A percentile compares a stretch with the other conserved stretches of the same genome.
These are phyloP conservation scores for Bruguiera hainesii DNA, from an alignment of 441 rosid species.

Conservation along the genomic window DNA sequence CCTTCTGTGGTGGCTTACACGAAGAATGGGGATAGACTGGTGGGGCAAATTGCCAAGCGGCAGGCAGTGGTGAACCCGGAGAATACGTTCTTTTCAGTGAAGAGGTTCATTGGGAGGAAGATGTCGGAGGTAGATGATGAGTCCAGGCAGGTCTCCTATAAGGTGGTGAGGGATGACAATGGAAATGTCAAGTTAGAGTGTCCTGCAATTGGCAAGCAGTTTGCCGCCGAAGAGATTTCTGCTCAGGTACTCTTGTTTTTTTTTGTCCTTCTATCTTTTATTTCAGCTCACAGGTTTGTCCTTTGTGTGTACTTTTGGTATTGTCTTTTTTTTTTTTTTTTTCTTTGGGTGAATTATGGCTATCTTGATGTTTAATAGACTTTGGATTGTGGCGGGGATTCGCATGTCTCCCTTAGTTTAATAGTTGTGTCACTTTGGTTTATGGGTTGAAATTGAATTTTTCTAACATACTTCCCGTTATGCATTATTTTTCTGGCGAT, in stretches of 20 bases:
- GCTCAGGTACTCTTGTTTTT: slow-evolving; percentile 60
- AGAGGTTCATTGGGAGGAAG: slow-evolving; percentile 98
- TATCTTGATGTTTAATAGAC: no score
- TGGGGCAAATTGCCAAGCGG: slow-evolving; percentile 92
- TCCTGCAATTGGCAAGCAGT: slow-evolving; percentile 81
- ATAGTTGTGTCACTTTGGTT: no score
- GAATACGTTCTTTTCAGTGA: slow-evolving; percentile 89
- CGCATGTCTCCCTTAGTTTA: no score
- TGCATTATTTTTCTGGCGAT: no score
- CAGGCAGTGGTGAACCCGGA: slow-evolving; percentile 94
- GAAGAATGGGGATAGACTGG: slow-evolving; percentile 76
- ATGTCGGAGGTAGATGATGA: slow-evolving; percentile 94
- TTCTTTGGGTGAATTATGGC: no score
- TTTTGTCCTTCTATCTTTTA: no score
- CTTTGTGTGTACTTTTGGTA: no score
- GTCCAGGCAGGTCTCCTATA: slow-evolving; percentile 86
- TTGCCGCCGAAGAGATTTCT: slow-evolving; percentile 91
- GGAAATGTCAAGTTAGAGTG: slow-evolving; percentile 93
- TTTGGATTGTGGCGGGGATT: no score
- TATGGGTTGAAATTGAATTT: no score
- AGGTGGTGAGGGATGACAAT: slow-evolving; percentile 79
- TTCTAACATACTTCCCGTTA: no score
- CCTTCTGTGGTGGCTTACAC: slow-evolving; percentile 94
- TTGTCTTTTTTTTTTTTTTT: no score
- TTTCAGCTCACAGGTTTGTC: no score